phyloP scores from a whole-genome alignment of 768 basidiomycete species.

The Phylloporus arenicola region DNA sequence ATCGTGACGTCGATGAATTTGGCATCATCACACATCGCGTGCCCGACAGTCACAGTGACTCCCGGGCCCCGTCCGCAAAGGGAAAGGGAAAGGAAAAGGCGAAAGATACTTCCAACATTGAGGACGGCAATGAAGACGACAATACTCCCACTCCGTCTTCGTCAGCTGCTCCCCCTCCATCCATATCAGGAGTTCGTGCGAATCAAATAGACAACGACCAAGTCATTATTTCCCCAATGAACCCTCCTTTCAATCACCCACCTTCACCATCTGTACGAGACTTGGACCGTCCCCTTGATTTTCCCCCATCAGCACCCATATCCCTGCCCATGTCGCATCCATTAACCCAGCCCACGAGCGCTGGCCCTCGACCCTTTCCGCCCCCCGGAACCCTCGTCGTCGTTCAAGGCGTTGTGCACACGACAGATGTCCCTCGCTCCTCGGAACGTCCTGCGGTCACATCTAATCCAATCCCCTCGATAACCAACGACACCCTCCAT shows the following conservation, averaged over 20 bases:
- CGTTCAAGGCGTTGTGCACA: slow-evolving; percentile 79
- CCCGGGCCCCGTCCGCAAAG: slow-evolving; percentile 23
- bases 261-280: slow-evolving; percentile 10
- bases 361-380: slow-evolving; percentile 47
- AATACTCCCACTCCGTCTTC: slow-evolving; percentile 13
- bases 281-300: slow-evolving; percentile 7
- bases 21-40: slow-evolving; percentile 24
- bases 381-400: slow-evolving; percentile 76
- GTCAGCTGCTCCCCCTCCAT: slow-evolving; percentile 8
- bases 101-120: slow-evolving; percentile 12
- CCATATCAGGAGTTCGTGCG: slow-evolving; percentile 1
- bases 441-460: slow-evolving; percentile 18
- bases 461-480: slow-evolving; percentile 6
- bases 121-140: slow-evolving; percentile 5
- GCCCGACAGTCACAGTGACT: slow-evolving; percentile 26
- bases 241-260: slow-evolving; percentile 8
- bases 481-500: slow-evolving; percentile 5
- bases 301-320: slow-evolving; percentile 12
- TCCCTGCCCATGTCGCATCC: slow-evolving; percentile 18
- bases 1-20: slow-evolving; percentile 27
- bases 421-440: slow-evolving; percentile 54
- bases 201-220: slow-evolving; percentile 15
- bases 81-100: slow-evolving; percentile 39
- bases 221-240: slow-evolving; percentile 18
- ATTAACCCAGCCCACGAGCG: slow-evolving; percentile 18